phyloP scores from a whole-genome alignment of 2,329 filamentous ascomycete species.

The Ophiognomonia clavigignenti-juglandacearum region DNA sequence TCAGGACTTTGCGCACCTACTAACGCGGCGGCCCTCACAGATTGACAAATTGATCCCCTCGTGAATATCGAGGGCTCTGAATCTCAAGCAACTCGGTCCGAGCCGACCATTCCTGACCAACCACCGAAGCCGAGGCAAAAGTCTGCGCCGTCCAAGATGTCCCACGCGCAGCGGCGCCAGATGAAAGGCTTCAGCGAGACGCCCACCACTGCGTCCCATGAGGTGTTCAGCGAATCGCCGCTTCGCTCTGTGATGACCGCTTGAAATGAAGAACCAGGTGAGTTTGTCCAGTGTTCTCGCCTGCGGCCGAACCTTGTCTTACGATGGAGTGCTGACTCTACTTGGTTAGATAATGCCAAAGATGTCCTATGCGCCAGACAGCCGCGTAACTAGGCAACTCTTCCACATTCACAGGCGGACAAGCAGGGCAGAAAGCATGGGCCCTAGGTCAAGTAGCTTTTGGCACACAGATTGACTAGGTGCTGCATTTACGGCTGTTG shows the following conservation, averaged over 20 bases:
- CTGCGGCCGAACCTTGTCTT: background rate
- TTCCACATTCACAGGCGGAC: slow-evolving; percentile 10
- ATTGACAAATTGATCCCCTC: slow-evolving; percentile 91
- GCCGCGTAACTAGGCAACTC: slow-evolving; percentile 6
- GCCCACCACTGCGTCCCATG: slow-evolving; percentile 39
- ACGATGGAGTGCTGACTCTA: slow-evolving; percentile 6
- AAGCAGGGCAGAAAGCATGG: slow-evolving; percentile 12
- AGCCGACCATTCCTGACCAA: slow-evolving; percentile 23
- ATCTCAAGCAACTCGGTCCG: slow-evolving; percentile 53
- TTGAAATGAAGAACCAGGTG: slow-evolving; percentile 35
- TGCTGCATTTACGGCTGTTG: slow-evolving; percentile 7
- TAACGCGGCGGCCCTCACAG: slow-evolving; percentile 34
- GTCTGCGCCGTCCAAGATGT: slow-evolving; percentile 27
- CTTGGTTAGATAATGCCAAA: slow-evolving; percentile 4
- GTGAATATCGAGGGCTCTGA: slow-evolving; percentile 74
- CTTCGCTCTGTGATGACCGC: slow-evolving; percentile 64
- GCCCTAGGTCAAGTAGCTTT: background rate
- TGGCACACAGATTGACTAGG: slow-evolving; percentile 3
- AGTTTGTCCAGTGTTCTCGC: background rate
- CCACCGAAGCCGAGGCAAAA: slow-evolving; percentile 39
- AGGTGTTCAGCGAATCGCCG: slow-evolving; percentile 60
- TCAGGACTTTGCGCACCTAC: background rate
- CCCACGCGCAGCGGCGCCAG: slow-evolving; percentile 39
- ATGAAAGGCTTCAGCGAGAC: slow-evolving; percentile 40
- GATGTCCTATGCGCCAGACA: slow-evolving; percentile 11